Evolutionary conservation across 305 asterid genomes (phyloP).

Genomic region (Fraxinus angustifolia): DNA sequence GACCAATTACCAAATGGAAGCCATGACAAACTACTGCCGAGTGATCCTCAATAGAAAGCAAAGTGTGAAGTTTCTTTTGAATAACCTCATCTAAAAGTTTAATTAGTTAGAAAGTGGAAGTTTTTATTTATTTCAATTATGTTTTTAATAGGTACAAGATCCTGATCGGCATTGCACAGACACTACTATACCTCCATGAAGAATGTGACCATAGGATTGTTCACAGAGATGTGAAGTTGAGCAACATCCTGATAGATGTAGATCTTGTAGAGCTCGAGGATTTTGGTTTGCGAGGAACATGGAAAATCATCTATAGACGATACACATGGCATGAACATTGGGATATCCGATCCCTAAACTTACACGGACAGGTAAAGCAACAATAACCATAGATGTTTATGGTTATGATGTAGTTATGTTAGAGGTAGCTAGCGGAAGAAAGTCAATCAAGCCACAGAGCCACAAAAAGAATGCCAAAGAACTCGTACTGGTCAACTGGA

Average conservation of each 20-base stretch:
- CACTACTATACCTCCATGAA: slow-evolving; percentile 7
- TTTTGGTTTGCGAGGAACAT: slow-evolving; percentile 13
- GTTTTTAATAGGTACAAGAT: neutral
- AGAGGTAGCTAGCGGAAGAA: slow-evolving; percentile 19
- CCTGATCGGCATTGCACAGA: neutral
- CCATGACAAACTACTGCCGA: neutral
- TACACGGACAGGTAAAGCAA: neutral
- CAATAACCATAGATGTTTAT: slow-evolving; percentile 9
- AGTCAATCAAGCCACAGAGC: slow-evolving; percentile 1
- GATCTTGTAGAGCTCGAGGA: slow-evolving; percentile 3
- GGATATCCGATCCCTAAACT: slow-evolving; percentile 2
- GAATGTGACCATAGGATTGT: slow-evolving; percentile 5
- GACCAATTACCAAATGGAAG: neutral
- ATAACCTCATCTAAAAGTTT: neutral
- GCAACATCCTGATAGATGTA: slow-evolving; percentile 12
- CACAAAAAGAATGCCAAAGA: slow-evolving; percentile 4
- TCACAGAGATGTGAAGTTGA: slow-evolving; percentile 8
- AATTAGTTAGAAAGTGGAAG: neutral
- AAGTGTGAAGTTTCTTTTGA: neutral
- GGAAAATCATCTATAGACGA: neutral
- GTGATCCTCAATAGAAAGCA: neutral
- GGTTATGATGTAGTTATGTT: slow-evolving; percentile 14
- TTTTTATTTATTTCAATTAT: neutral
- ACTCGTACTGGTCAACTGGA: slow-evolving; percentile 1
- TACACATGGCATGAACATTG: slow-evolving; percentile 3